These are phyloP conservation scores for Monascus ruber DNA, from an alignment of 2,329 filamentous ascomycete genomes.

Conservation along the genomic window DNA sequence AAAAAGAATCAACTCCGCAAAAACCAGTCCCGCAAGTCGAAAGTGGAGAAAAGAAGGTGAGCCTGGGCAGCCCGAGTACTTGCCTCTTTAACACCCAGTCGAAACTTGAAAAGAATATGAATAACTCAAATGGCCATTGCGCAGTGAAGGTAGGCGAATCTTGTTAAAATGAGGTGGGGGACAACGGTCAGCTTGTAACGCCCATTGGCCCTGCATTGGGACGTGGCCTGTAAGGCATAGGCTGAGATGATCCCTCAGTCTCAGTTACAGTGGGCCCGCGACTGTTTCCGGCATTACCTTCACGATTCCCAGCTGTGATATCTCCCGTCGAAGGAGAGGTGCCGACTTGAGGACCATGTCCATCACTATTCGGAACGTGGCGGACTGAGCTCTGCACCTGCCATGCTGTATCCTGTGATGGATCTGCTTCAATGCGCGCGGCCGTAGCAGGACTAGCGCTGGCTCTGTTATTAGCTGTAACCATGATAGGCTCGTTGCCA, in stretches of 20 bases:
- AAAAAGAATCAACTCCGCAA: conserved; percentile 16
- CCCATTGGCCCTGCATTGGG: conserved; percentile 28
- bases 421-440: conserved; percentile 73
- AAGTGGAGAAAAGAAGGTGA: conserved; percentile 12
- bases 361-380: conserved; percentile 47
- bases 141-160: too few species aligned
- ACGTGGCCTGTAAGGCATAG: conserved; percentile 26
- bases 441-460: conserved; percentile 37
- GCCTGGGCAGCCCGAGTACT: conserved; percentile 15
- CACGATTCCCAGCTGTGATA: conserved; percentile 18
- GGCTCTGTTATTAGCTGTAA: conserved; percentile 28
- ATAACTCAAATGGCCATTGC: too few species aligned
- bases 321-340: conserved; percentile 15
- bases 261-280: conserved; percentile 14
- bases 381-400: conserved; percentile 75
- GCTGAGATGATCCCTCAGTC: conserved; percentile 20
- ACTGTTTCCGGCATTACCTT: conserved; percentile 24
- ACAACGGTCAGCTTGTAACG: conserved; percentile 19
- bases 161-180: too few species aligned
- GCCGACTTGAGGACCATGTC: conserved; percentile 21
- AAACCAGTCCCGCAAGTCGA: conserved; percentile 16
- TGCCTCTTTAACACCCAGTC: conserved; percentile 2
- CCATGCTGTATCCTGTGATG: conserved; percentile 57
- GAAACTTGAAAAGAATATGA: too few species aligned
- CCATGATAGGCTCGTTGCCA: conserved; percentile 43